These are phyloP conservation scores for Zygosaccharomyces siamensis DNA, from an alignment of 805 yeast genomes.

Conservation along the genomic window DNA sequence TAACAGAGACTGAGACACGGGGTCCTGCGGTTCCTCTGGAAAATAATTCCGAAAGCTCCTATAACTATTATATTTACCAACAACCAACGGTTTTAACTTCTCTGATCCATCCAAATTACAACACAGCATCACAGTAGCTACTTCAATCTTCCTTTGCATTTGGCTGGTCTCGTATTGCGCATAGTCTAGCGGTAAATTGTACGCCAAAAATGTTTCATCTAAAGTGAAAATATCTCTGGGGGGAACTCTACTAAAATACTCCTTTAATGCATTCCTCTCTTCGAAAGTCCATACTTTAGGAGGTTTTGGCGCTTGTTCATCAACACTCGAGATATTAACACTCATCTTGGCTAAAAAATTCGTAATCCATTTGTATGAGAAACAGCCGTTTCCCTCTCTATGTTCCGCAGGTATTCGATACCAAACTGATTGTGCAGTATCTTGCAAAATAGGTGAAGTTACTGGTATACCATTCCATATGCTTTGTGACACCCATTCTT, in stretches of 20 bases:
- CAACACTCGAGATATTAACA: constrained; percentile 45
- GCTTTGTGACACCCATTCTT: constrained; percentile 67
- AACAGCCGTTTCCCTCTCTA: constrained; percentile 62
- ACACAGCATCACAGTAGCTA: constrained; percentile 56
- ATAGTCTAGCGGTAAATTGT: constrained; percentile 57
- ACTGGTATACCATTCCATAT: constrained; percentile 64
- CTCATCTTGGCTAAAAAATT: constrained; percentile 46
- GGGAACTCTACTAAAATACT: constrained; percentile 41
- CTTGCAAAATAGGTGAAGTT: constrained; percentile 57
- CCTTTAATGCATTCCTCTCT: constrained; percentile 48
- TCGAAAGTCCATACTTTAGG: constrained; percentile 58
- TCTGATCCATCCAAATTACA: constrained; percentile 60
- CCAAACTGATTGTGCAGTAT: constrained; percentile 62
- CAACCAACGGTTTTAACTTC: constrained; percentile 54
- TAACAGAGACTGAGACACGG: constrained; percentile 27
- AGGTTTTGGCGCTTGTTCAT: constrained; percentile 41
- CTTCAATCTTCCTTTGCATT: constrained; percentile 37
- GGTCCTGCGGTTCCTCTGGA: constrained; percentile 30
- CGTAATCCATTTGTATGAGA: constrained; percentile 54
- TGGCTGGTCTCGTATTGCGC: constrained; percentile 41
- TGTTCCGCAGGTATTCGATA: constrained; percentile 48
- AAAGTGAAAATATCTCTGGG: constrained; percentile 53
- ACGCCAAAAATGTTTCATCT: constrained; percentile 57
- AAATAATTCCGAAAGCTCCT: constrained; percentile 38
- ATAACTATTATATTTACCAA: constrained; percentile 52